phyloP scores from a whole-genome alignment of 345 rosid species.

The Hevea brasiliensis region DNA sequence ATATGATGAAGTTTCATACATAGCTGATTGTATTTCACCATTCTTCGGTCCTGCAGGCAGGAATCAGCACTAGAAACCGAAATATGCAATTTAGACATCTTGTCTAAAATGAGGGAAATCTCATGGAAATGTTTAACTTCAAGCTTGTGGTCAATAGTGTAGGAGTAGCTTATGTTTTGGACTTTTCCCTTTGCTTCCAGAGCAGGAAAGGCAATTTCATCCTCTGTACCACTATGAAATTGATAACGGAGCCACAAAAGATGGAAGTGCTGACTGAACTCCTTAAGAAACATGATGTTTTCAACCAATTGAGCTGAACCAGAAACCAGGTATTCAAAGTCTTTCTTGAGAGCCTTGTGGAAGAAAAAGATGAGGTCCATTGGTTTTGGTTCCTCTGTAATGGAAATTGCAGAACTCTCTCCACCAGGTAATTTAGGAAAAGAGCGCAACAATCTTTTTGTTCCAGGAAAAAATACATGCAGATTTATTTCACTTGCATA shows the following conservation, averaged over 20 bases:
- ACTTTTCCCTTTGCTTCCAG: constrained; percentile 66
- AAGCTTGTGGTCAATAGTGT: constrained; percentile 65
- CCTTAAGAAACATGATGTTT: constrained; percentile 47
- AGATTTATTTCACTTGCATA: constrained; percentile 49
- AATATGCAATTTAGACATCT: constrained; percentile 47
- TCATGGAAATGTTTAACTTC: constrained; percentile 49
- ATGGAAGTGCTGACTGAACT: constrained; percentile 55
- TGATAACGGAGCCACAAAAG: constrained; percentile 51
- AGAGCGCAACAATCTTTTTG: constrained; percentile 24
- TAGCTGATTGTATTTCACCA: constrained; percentile 40
- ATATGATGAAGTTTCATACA: constrained; percentile 58
- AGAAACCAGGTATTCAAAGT: constrained; percentile 62
- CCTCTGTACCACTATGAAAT: constrained; percentile 74
- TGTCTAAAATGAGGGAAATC: constrained; percentile 59
- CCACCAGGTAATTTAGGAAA: constrained; percentile 32
- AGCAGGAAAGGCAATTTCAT: constrained; percentile 83
- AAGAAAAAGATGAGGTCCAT: constrained; percentile 70
- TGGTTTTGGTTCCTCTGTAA: constrained; percentile 45
- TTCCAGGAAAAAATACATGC: constrained; percentile 39
- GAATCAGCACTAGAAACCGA: constrained; percentile 30
- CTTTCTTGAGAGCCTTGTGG: constrained; percentile 82
- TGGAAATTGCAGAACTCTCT: constrained; percentile 33
- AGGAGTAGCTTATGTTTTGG: constrained; percentile 60
- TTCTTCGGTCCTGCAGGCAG: constrained; percentile 20
- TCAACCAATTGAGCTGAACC: constrained; percentile 53